Percentiles rank a stretch among this genome's conserved stretches.
These are phyloP conservation scores for Aeschynomene evenia DNA, from an alignment of 306 rosid genomes.

Conservation along the genomic window DNA sequence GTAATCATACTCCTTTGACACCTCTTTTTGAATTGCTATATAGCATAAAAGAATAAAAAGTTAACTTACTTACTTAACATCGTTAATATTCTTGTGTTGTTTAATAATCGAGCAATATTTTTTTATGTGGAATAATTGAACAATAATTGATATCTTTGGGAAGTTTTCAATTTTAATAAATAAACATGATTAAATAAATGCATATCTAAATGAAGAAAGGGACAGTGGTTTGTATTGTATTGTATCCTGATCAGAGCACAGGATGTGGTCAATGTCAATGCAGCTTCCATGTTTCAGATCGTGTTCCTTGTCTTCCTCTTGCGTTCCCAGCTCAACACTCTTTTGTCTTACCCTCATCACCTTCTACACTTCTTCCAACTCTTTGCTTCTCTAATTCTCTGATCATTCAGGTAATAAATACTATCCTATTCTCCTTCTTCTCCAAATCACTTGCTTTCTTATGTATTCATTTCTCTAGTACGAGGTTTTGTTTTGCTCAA, in stretches of 20 bases:
- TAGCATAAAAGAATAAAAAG: no score
- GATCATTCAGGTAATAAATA: slow-evolving; percentile 30
- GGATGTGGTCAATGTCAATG: neutral
- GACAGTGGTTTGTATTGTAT: neutral
- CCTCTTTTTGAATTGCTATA: neutral
- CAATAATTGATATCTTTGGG: neutral
- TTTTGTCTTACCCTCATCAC: slow-evolving; percentile 17
- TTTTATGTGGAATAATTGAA: no score
- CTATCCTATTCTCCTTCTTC: neutral
- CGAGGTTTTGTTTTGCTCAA: neutral
- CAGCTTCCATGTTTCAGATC: slow-evolving; percentile 26
- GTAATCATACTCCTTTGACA: neutral
- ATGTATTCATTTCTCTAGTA: neutral
- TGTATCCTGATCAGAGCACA: neutral
- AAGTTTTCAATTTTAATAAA: neutral
- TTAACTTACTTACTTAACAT: no score
- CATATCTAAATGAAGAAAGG: neutral
- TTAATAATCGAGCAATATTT: no score
- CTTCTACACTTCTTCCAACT: neutral
- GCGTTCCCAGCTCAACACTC: neutral
- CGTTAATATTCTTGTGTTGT: no score
- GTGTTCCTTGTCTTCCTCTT: neutral
- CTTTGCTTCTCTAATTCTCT: neutral
- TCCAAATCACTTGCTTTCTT: neutral
- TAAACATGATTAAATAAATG: neutral